These are phyloP conservation scores for Corynascus novoguineensis DNA, from an alignment of 495 filamentous ascomycete species.

Conservation along the genomic window DNA sequence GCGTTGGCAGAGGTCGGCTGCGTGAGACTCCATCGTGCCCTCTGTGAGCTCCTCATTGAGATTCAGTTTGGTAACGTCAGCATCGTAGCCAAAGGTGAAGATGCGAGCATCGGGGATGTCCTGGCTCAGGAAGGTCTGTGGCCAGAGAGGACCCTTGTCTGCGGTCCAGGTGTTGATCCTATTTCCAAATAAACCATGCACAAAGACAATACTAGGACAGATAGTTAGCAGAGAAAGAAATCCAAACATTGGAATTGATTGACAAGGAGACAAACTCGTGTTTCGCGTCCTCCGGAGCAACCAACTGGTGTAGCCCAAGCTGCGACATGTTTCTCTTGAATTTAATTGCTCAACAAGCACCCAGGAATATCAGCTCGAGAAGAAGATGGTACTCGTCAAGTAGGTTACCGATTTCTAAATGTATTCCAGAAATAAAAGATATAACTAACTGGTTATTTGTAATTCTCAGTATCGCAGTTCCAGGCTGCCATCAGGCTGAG, in stretches of 20 bases:
- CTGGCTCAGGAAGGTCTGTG: neutral
- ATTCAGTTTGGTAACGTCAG: neutral
- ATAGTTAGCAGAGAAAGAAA: neutral
- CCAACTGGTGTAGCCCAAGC: neutral
- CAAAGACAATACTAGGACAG: neutral
- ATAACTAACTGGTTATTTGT: too few relatives aligned
- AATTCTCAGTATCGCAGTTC: too few relatives aligned
- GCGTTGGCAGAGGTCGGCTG: neutral
- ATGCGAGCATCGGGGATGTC: neutral
- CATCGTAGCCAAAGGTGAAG: neutral
- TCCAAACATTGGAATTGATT: neutral
- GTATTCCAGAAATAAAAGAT: too few relatives aligned
- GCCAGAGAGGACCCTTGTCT: neutral
- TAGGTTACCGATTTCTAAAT: too few relatives aligned
- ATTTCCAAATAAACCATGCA: neutral
- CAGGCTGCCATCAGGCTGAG: neutral
- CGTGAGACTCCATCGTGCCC: neutral
- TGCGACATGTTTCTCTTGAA: neutral
- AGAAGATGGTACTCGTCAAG: too few relatives aligned
- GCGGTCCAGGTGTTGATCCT: neutral
- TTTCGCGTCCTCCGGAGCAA: neutral
- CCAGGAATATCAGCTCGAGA: too few relatives aligned
- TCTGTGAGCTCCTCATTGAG: neutral
- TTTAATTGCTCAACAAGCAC: too few relatives aligned
- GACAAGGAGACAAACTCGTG: neutral